phyloP scores from a whole-genome alignment of 768 basidiomycete species.

The Auricularia auricula-judae region DNA sequence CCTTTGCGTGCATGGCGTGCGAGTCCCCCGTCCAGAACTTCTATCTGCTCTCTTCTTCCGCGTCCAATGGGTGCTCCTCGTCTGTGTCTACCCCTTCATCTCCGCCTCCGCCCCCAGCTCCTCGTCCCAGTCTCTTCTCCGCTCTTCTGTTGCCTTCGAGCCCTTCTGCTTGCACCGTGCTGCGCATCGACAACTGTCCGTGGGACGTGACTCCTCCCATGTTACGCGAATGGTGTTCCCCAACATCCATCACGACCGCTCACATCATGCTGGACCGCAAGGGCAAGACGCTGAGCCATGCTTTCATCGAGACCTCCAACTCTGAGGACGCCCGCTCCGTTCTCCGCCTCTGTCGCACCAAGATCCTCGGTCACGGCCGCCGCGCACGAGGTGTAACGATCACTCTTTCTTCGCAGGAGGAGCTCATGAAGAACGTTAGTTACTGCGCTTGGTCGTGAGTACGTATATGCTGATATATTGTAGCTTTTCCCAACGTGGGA shows the following conservation, averaged over 20 bases:
- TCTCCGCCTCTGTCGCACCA: constrained; percentile 26
- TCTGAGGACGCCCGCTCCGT: constrained; percentile 32
- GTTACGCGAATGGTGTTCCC: constrained; percentile 43
- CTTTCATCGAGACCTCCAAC: constrained; percentile 58
- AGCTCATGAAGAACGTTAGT: constrained; percentile 70
- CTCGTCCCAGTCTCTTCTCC: background rate
- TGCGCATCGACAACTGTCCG: constrained; percentile 81
- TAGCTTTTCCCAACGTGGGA: constrained; percentile 76
- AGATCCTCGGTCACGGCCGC: constrained; percentile 61
- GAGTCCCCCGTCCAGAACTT: constrained; percentile 61
- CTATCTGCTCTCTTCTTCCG: constrained; percentile 25
- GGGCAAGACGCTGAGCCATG: constrained; percentile 79
- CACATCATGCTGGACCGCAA: constrained; percentile 72
- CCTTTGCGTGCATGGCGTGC: constrained; percentile 78
- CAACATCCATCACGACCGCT: constrained; percentile 53
- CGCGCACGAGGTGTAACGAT: constrained; percentile 77
- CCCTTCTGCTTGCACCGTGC: constrained; percentile 42
- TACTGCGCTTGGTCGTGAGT: constrained; percentile 5
- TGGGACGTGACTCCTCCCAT: constrained; percentile 83
- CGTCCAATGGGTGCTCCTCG: background rate
- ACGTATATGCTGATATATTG: background rate
- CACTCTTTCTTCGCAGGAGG: constrained; percentile 68
- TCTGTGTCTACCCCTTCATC: background rate
- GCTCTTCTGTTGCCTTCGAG: constrained; percentile 3
- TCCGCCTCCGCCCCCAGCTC: background rate